phyloP scores from a whole-genome alignment of 805 yeast genomes.

The Myxozyma melibiosi region DNA sequence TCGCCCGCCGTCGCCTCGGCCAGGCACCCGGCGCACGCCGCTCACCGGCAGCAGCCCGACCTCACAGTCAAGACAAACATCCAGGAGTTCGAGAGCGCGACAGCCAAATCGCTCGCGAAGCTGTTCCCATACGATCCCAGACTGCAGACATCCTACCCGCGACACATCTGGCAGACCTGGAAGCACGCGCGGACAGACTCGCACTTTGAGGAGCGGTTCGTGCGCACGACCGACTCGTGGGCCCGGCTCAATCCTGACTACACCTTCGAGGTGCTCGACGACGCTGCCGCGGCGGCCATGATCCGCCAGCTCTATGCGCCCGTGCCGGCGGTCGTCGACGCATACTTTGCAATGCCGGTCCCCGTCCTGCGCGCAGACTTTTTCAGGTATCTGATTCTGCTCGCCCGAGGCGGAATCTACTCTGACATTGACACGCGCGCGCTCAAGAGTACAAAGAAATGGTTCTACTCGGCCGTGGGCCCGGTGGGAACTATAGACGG shows the following conservation, averaged over 20 bases:
- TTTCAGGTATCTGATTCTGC: conserved; percentile 81
- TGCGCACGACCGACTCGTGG: conserved; percentile 64
- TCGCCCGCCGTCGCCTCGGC: conserved; percentile 11
- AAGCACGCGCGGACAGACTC: conserved; percentile 63
- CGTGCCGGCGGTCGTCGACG: conserved; percentile 76
- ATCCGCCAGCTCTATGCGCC: conserved; percentile 60
- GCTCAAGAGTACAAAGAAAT: conserved; percentile 67
- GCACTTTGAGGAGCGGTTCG: conserved; percentile 58
- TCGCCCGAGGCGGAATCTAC: conserved; percentile 91
- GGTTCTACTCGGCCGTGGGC: conserved; percentile 56
- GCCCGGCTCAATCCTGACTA: conserved; percentile 53
- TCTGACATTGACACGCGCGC: conserved; percentile 86
- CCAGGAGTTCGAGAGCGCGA: conserved; percentile 45
- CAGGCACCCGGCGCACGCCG: conserved; percentile 1
- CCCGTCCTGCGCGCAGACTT: conserved; percentile 89
- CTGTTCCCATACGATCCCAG: conserved; percentile 73
- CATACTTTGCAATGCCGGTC: conserved; percentile 77
- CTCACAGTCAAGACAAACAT: background rate
- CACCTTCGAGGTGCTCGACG: conserved; percentile 74
- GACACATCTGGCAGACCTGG: conserved; percentile 94
- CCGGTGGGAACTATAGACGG: background rate
- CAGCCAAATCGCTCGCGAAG: conserved; percentile 56
- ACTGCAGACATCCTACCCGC: conserved; percentile 61
- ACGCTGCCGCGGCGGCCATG: conserved; percentile 60
- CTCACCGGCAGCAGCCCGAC: background rate